These are phyloP conservation scores for Crucibulum cyathiforme DNA, from an alignment of 1,284 basidiomycete species.

Conservation along the genomic window DNA sequence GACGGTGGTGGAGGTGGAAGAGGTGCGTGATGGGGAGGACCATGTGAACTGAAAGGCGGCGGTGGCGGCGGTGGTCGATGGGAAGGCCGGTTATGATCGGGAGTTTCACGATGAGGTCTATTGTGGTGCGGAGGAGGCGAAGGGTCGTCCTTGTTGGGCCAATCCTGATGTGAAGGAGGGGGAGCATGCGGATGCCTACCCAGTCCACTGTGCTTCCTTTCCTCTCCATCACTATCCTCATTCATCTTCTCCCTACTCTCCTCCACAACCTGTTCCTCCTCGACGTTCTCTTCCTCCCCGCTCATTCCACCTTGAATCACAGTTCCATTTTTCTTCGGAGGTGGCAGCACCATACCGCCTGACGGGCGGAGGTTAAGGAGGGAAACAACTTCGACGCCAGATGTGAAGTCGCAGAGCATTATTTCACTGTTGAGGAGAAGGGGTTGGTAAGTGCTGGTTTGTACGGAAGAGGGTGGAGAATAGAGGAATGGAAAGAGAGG, in stretches of 20 bases:
- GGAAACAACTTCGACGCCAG: slow-evolving; percentile 40
- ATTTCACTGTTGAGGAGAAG: slow-evolving; percentile 44
- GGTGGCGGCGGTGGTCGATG: neutral
- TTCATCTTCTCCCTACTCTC: no score
- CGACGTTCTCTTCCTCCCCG: no score
- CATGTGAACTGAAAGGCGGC: neutral
- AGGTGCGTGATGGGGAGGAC: neutral
- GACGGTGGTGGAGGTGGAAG: neutral
- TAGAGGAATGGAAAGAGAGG: no score
- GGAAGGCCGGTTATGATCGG: neutral
- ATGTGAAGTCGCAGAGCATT: slow-evolving; percentile 56
- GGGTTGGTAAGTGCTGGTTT: no score
- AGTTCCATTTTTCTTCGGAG: neutral
- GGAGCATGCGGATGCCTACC: no score
- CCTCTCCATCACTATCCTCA: no score
- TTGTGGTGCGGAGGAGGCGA: neutral
- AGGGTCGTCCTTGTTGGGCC: no score
- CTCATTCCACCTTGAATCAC: neutral
- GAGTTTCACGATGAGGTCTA: neutral
- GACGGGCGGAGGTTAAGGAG: slow-evolving; percentile 32
- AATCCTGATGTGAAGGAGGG: no score
- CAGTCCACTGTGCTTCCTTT: no score
- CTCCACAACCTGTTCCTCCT: no score
- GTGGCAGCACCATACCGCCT: neutral
- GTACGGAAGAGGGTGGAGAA: no score